Conservation (phyloP, 73 alveolate genomes). For the Symbiodinium natans region DNA sequence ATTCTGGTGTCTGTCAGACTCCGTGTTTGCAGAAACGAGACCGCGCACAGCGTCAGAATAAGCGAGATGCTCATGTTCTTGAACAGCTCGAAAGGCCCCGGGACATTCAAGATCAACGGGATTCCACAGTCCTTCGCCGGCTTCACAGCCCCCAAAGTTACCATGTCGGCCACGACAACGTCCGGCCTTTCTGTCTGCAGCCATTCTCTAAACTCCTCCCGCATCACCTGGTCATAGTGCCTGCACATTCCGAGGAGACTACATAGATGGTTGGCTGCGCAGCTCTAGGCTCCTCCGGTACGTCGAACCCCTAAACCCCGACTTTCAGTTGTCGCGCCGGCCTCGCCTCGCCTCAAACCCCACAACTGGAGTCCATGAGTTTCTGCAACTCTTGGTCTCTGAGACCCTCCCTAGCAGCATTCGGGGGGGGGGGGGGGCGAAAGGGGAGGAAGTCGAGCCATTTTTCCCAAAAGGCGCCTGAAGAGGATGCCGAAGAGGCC, state of each 20-base stretch:
- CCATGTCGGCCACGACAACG: not conserved
- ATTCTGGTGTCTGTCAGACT: constrained; percentile 26
- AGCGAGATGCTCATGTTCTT: constrained; percentile 28
- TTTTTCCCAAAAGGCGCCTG: not conserved
- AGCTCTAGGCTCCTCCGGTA: too few species aligned
- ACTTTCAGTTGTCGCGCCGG: too few species aligned
- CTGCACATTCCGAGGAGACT: too few species aligned
- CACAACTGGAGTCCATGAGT: too few species aligned
- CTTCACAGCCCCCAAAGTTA: not conserved
- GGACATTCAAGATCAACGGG: not conserved
- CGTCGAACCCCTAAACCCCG: too few species aligned
- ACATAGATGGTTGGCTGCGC: too few species aligned
- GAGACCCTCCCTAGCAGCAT: too few species aligned
- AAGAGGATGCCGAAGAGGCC: not conserved
- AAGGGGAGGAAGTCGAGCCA: too few species aligned
- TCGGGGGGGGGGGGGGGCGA: too few species aligned
- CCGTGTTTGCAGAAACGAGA: not conserved
- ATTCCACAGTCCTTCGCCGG: not conserved
- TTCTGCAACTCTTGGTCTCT: too few species aligned
- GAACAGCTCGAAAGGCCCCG: not conserved
- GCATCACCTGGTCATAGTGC: not conserved
- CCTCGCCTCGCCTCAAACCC: too few species aligned
- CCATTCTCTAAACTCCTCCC: not conserved
- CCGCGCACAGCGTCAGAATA: not conserved
- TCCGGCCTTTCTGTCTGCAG: not conserved